Evolutionary conservation across 169 alveolate species (phyloP).

Genomic region (Plasmodium billcollinsi): DNA sequence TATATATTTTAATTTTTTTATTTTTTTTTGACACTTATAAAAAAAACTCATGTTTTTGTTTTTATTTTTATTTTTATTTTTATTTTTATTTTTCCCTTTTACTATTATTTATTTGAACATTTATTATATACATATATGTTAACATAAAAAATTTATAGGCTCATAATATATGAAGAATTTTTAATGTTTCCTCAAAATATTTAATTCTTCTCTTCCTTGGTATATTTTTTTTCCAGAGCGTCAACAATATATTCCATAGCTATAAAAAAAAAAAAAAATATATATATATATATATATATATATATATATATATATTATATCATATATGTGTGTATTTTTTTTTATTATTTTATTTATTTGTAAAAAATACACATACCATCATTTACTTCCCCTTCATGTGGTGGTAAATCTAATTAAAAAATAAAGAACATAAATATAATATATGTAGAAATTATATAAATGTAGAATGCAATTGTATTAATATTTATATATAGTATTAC

Average conservation of each 20-base stretch:
- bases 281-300: background rate
- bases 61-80: background rate
- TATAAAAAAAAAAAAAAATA: slow-evolving; percentile 13
- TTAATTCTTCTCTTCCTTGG: slow-evolving; percentile 54
- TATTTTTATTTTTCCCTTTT: background rate
- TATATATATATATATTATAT: background rate
- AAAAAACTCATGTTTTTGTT: slow-evolving; percentile 1
- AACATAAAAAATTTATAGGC: too few relatives aligned
- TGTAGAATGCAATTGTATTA: background rate
- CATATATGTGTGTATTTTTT: background rate
- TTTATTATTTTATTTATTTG: background rate
- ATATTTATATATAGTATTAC: slow-evolving; percentile 10
- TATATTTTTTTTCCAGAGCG: slow-evolving; percentile 64
- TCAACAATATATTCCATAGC: slow-evolving; percentile 77
- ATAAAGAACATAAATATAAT: background rate
- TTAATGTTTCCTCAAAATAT: too few relatives aligned
- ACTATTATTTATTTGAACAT: background rate
- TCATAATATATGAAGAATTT: too few relatives aligned
- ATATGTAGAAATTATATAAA: background rate
- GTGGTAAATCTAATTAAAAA: slow-evolving; percentile 30
- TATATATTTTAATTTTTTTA: background rate
- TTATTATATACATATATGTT: background rate
- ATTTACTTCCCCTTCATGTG: slow-evolving; percentile 17
- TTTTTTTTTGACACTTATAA: background rate
- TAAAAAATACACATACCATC: slow-evolving; percentile 13